These are phyloP conservation scores for Didymella pomorum DNA, from an alignment of 2,329 filamentous ascomycete genomes.

Conservation along the genomic window DNA sequence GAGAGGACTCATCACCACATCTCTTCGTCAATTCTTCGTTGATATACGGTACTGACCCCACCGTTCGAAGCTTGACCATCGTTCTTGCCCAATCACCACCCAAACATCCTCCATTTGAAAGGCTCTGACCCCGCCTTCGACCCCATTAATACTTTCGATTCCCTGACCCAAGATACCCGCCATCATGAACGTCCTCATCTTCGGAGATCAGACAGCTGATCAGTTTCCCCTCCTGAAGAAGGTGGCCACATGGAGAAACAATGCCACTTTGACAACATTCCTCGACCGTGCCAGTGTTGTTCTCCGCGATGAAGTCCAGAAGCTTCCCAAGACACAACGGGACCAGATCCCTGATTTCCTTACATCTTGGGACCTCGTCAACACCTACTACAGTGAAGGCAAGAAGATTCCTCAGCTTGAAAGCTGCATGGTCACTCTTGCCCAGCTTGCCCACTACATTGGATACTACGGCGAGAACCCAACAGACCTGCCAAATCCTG, in stretches of 20 bases:
- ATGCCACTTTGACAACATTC: constrained; percentile 69
- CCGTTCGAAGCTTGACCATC: constrained; percentile 12
- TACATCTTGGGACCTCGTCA: constrained; percentile 69
- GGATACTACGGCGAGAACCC: constrained; percentile 66
- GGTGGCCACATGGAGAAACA: constrained; percentile 58
- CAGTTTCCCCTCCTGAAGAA: constrained; percentile 68
- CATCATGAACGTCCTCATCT: constrained; percentile 65
- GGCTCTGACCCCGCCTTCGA: constrained; percentile 17
- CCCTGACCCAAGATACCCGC: constrained; percentile 27
- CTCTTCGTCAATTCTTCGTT: constrained; percentile 24
- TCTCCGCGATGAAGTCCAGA: constrained; percentile 67
- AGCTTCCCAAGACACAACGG: constrained; percentile 65
- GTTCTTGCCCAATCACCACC: constrained; percentile 9
- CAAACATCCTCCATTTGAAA: constrained; percentile 12
- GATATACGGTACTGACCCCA: constrained; percentile 23
- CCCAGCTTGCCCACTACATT: constrained; percentile 74
- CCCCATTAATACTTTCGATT: constrained; percentile 31
- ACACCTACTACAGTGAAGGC: constrained; percentile 67
- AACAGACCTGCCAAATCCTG: constrained; percentile 60
- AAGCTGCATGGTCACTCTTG: constrained; percentile 69
- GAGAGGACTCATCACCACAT: constrained; percentile 18
- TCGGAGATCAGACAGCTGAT: constrained; percentile 75
- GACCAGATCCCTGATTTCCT: constrained; percentile 68
- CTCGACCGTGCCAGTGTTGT: constrained; percentile 66
- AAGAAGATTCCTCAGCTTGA: constrained; percentile 69